These are phyloP conservation scores for Globisporangium cystogenes DNA, from an alignment of 352 stramenopile species.

Conservation along the genomic window DNA sequence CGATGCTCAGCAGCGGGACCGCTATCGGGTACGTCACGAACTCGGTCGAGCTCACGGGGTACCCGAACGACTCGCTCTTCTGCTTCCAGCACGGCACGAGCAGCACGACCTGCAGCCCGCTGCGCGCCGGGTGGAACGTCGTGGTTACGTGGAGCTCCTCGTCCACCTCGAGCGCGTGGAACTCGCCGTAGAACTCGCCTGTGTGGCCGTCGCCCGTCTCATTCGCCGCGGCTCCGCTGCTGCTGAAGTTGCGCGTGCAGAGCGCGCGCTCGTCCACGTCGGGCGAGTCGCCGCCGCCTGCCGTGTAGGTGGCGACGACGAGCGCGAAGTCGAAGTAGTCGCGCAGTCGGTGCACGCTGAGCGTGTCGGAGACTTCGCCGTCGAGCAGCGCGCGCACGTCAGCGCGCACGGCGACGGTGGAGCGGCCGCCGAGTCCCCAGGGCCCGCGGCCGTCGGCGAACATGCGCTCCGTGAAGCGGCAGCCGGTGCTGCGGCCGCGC, in stretches of 20 bases:
- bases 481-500: constrained; percentile 47
- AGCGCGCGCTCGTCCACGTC: constrained; percentile 48
- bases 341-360: constrained; percentile 57
- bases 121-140: constrained; percentile 42
- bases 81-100: constrained; percentile 79
- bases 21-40: constrained; percentile 70
- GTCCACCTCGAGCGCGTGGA: constrained; percentile 38
- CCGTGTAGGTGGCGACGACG: constrained; percentile 56
- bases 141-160: constrained; percentile 33
- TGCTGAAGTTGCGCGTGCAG: constrained; percentile 60
- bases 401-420: constrained; percentile 42
- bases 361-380: constrained; percentile 54
- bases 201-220: constrained; percentile 5
- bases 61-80: constrained; percentile 73
- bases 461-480: constrained; percentile 72
- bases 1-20: constrained; percentile 58
- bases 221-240: constrained; percentile 20
- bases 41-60: constrained; percentile 64
- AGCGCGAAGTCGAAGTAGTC: constrained; percentile 84
- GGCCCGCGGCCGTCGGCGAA: constrained; percentile 62
- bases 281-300: constrained; percentile 28
- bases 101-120: constrained; percentile 61
- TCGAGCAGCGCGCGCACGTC: constrained; percentile 40
- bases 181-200: constrained; percentile 45
- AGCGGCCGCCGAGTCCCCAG: constrained; percentile 37